Conservation (phyloP, 1,284 basidiomycete species). For the Sanghuangporus weigelae region DNA sequence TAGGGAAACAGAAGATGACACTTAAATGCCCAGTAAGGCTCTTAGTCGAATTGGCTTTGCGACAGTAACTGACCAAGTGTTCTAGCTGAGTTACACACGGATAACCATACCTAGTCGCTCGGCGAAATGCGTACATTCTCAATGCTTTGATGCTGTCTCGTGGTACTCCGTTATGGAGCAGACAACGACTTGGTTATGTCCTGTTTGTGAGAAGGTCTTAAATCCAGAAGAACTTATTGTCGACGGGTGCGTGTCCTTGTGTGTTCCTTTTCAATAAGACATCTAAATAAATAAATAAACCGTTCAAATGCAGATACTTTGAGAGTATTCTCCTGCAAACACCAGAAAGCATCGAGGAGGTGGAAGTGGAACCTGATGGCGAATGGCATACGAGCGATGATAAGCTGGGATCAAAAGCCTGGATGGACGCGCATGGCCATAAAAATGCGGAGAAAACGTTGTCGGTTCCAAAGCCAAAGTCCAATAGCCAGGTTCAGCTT, state of each 20-base stretch:
- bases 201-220: constrained; percentile 85
- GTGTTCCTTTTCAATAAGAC: constrained; percentile 8
- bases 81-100: constrained; percentile 85
- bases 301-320: constrained; percentile 56
- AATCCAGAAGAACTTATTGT: constrained; percentile 81
- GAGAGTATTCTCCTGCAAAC: constrained; percentile 75
- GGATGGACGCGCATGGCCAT: constrained; percentile 54
- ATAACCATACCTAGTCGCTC: constrained; percentile 86
- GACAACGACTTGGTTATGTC: constrained; percentile 95
- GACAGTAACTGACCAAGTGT: not conserved
- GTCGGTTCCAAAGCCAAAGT: constrained; percentile 27
- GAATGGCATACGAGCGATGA: constrained; percentile 93
- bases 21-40: constrained; percentile 84
- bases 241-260: constrained; percentile 66
- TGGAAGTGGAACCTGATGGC: constrained; percentile 90
- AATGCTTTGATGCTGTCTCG: constrained; percentile 94
- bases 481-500: constrained; percentile 10
- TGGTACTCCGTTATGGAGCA: constrained; percentile 97
- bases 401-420: constrained; percentile 70
- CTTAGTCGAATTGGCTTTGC: not conserved
- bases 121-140: constrained; percentile 79
- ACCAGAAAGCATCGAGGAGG: constrained; percentile 81
- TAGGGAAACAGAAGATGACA: constrained; percentile 83
- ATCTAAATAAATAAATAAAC: too few relatives aligned
- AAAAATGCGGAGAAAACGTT: constrained; percentile 19